These are phyloP conservation scores for Ambrosiella beaveri DNA, from an alignment of 2,329 filamentous ascomycete genomes.

Conservation along the genomic window DNA sequence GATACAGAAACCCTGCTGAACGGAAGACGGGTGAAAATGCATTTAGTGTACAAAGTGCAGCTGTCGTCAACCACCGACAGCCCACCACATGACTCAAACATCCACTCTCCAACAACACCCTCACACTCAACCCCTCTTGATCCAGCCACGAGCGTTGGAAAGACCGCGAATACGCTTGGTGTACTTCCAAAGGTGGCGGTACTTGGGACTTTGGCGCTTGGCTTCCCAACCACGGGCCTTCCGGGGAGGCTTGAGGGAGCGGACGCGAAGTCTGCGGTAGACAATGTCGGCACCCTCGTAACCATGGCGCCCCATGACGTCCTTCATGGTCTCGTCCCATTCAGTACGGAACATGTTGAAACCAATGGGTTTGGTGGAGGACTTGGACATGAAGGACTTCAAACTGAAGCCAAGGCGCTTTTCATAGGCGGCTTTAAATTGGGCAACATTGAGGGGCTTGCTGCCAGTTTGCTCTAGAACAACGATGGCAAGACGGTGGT, in stretches of 20 bases:
- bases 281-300: conserved; percentile 65
- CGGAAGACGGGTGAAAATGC: conserved; percentile 6
- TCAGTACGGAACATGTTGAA: conserved; percentile 73
- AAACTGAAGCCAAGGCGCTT: conserved; percentile 54
- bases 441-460: conserved; percentile 35
- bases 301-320: conserved; percentile 66
- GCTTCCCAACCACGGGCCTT: conserved; percentile 49
- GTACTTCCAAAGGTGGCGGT: conserved; percentile 47
- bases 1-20: background rate
- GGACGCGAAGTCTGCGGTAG: conserved; percentile 63
- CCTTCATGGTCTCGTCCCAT: conserved; percentile 80
- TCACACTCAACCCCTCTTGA: conserved; percentile 19
- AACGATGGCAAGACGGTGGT: conserved; percentile 75
- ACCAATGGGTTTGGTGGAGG: conserved; percentile 55
- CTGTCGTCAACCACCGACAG: background rate
- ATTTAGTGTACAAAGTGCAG: conserved; percentile 12
- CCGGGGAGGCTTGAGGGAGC: conserved; percentile 45
- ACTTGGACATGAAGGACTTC: conserved; percentile 54
- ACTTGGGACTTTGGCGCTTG: conserved; percentile 47
- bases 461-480: conserved; percentile 60
- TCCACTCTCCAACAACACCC: background rate
- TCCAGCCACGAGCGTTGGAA: conserved; percentile 26
- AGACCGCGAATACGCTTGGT: conserved; percentile 37
- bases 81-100: background rate
- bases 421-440: conserved; percentile 35